Percentiles rank a stretch among this genome's conserved stretches.
phyloP scores from a whole-genome alignment of 139 green algal genomes.

The Monoraphidium neglectum region DNA sequence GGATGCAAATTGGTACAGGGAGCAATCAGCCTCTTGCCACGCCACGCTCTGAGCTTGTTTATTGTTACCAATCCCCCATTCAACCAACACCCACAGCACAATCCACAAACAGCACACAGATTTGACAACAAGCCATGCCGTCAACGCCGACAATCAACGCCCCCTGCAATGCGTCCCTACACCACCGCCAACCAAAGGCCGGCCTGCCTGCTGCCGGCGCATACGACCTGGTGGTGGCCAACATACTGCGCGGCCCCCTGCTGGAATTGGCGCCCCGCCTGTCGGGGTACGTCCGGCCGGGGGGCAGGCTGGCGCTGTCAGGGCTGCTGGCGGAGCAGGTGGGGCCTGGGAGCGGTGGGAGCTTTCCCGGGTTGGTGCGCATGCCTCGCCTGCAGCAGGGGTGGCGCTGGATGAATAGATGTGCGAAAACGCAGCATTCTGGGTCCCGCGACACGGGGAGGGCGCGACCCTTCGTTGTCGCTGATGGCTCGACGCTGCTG shows the following conservation, averaged over 20 bases:
- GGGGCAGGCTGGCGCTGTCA: slow-evolving; percentile 61
- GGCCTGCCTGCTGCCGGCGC: not conserved
- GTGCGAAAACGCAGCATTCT: too few species aligned
- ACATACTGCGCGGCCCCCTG: slow-evolving; percentile 84
- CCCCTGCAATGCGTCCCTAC: not conserved
- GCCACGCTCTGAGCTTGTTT: too few species aligned
- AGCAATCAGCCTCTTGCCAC: too few species aligned
- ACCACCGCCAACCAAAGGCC: not conserved
- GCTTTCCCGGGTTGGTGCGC: too few species aligned
- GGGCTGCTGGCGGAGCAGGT: slow-evolving; percentile 69
- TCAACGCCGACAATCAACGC: not conserved
- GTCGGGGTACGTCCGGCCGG: slow-evolving; percentile 36
- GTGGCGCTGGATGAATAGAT: not conserved
- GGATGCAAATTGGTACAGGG: too few species aligned
- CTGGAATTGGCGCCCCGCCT: slow-evolving; percentile 61
- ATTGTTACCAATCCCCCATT: too few species aligned
- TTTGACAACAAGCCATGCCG: too few species aligned
- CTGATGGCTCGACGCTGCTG: not conserved
- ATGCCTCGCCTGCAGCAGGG: not conserved
- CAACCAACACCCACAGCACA: too few species aligned
- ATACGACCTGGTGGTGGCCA: slow-evolving; percentile 78
- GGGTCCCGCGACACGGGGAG: too few species aligned
- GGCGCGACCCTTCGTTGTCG: not conserved
- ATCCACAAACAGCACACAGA: too few species aligned
- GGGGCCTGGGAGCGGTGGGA: not conserved